Percentiles rank a stretch among this genome's conserved stretches.
Conservation (phyloP, 306 rosid species). For the Rosa multiflora region DNA sequence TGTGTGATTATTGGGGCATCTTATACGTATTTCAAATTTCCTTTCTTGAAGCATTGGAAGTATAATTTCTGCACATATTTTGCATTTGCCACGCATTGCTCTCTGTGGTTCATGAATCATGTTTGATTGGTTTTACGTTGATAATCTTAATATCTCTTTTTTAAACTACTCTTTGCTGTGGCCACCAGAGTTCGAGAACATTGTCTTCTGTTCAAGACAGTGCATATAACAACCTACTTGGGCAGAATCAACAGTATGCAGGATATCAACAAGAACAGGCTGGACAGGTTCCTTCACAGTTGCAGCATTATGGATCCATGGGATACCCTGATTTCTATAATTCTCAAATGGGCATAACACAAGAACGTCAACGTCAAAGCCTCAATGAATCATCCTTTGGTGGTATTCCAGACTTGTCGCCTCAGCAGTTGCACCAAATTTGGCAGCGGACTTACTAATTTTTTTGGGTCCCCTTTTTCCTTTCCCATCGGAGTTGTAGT, state of each 20-base stretch:
- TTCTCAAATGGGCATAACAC: conserved; percentile 27
- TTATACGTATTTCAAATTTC: not conserved
- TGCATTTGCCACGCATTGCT: not conserved
- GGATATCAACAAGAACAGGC: conserved; percentile 32
- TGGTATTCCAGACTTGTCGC: conserved; percentile 29
- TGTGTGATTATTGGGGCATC: not conserved
- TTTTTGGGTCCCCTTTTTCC: not conserved
- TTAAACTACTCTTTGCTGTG: not conserved
- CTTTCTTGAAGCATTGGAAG: not conserved
- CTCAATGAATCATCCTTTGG: conserved; percentile 15
- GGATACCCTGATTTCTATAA: conserved; percentile 21
- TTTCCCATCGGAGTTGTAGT: conserved; percentile 24
- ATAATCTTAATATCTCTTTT: not conserved
- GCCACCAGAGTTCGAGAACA: conserved; percentile 32
- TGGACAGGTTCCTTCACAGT: conserved; percentile 26
- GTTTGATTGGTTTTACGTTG: not conserved
- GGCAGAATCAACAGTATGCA: conserved; percentile 25
- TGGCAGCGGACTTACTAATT: conserved; percentile 45
- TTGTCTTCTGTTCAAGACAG: conserved; percentile 21
- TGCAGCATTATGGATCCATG: conserved; percentile 27
- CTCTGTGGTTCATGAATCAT: not conserved
- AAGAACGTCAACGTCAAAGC: conserved; percentile 35
- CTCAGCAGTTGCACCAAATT: conserved; percentile 44
- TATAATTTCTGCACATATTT: not conserved
- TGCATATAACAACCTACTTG: conserved; percentile 31